Evolutionary conservation across 495 filamentous ascomycete genomes (phyloP).

Genomic region (Beverwykella pulmonaria): DNA sequence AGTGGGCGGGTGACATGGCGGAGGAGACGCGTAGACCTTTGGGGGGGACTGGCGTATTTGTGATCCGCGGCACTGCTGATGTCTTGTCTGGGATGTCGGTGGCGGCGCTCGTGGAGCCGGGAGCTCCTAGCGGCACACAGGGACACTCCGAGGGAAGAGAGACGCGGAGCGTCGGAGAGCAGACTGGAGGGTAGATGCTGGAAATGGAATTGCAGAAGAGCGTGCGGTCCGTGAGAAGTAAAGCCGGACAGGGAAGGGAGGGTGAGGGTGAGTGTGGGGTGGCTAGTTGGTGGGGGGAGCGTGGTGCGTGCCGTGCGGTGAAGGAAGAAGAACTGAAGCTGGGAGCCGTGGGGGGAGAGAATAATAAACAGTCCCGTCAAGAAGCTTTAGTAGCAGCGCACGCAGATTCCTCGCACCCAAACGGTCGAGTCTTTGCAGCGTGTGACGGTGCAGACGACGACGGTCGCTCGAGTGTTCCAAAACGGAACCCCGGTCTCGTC

Average conservation of each 20-base stretch:
- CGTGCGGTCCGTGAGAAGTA: slow-evolving; percentile 13
- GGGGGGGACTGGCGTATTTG: not conserved
- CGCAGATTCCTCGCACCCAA: not conserved
- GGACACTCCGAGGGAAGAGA: slow-evolving; percentile 5
- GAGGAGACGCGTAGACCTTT: not conserved
- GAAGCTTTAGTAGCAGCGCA: not conserved
- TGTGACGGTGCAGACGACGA: not conserved
- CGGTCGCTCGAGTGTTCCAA: not conserved
- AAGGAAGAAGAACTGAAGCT: not conserved
- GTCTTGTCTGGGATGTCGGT: slow-evolving; percentile 12
- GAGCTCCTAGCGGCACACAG: slow-evolving; percentile 14
- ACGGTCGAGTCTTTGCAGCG: not conserved
- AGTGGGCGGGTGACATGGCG: slow-evolving; percentile 38
- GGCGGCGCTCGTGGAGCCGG: slow-evolving; percentile 12
- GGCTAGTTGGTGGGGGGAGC: not conserved
- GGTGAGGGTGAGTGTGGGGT: slow-evolving; percentile 12
- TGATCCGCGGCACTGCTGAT: slow-evolving; percentile 1
- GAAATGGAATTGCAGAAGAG: slow-evolving; percentile 1
- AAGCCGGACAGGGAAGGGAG: slow-evolving; percentile 12
- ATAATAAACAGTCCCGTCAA: not conserved
- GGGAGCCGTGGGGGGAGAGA: not conserved
- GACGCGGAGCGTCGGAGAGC: slow-evolving; percentile 8
- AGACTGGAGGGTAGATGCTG: not conserved
- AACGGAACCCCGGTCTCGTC: slow-evolving; percentile 1
- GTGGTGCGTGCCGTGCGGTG: not conserved